Evolutionary conservation across 2,329 filamentous ascomycete species (phyloP), one percentile per base, ranked within the genome.

Genomic region (Pezicula radicicola): DNA sequence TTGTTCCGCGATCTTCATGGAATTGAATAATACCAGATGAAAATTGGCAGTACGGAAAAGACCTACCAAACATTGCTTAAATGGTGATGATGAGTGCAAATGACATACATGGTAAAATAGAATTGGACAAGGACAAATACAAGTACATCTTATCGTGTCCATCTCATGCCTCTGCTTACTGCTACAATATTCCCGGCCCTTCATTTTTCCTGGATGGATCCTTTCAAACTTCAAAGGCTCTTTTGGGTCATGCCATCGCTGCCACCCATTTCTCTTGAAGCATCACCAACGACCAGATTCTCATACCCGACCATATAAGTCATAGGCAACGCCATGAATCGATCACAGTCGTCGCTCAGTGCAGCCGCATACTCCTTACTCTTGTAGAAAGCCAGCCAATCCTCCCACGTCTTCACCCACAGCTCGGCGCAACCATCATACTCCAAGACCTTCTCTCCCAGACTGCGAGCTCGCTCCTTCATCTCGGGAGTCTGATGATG

Each of bases 181-280:
- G n/a, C n/a, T n/a, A n/a, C n/a, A n/a, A n/a, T n/a, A n/a, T n/a
- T n/a, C n/a, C n/a, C 21, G 21, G 21, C 21, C 21, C 21, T 21
- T 21, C 21, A 21, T 21, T 21, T 5, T 21, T 21, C 21, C 21
- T 21, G 21, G 5, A 21, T 21, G 21, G 21, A n/a, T n/a, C n/a
- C n/a, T n/a, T n/a, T n/a, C n/a, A n/a, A n/a, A n/a, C n/a, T n/a
- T n/a, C n/a, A n/a, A n/a, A n/a, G n/a, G n/a, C n/a, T n/a, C n/a
- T n/a, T n/a, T n/a, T n/a, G n/a, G n/a, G n/a, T 83, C 1, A 52
- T 27, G 10, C 50, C 50, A 49, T 52, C 50, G 16, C 19, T 49
- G 13, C 45, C 51, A 39, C 47, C 51, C 40, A 49, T 50, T 7
- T 13, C 35, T 28, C 28, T 45, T 2, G 33, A 37, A 4, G 39